Base-by-base conservation (phyloP, 345 rosid species). In the Limnanthes douglasii region DNA sequence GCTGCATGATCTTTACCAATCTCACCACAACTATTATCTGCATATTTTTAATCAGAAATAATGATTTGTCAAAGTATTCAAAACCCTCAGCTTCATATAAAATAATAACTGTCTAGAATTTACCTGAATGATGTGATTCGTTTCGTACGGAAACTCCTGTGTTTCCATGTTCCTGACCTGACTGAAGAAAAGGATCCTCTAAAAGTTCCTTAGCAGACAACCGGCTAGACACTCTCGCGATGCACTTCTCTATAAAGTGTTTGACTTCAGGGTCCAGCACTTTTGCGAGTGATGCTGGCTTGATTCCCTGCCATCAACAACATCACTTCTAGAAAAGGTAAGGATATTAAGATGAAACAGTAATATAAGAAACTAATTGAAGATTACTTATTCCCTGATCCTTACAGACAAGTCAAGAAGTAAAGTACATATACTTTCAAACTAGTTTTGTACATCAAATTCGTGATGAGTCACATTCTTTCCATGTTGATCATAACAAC, bases 211-310 rank as follows among this genome's bases (percentile, higher is more conserved):
- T 70, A 19, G 98, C 95, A 3, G 92, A 42, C 47, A 80, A 55
- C 30, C 95, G 76, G 10, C 69, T 66, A 8, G 94, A 66, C 41
- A 69, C 95, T 22, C 57, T 67, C 10, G 94, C 68, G 26, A 84
- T 77, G 43, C 98, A 90, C 63, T 90, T 90, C 59, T 75, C 94
- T 47, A 90, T 84, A 57, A 90, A 90, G 31, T 51, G 51, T 65
- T 48, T 73, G 25, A 84, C 82, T 18, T 57, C 60, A 8, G 61
- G 64, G 58, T 84, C 75, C 30, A 50, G 57, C 59, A 90, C 95
- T 52, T 75, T 90, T 17, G 62, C 69, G 62, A 90, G 66, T 11
- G 98, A 72, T 22, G 92, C 98, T 23, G 98, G 98, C 52, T 74
- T 84, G 31, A 80, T 70, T 51, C 98, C 98, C 95, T 90, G 56